phyloP scores from a whole-genome alignment of 176 grass and related monocot genomes.

The bread wheat (Triticum aestivum) region IWGSC_CS_RefSeq_v2.1 NC_057809.1:16099381-16099880 shows the following conservation, averaged over 20 bases:
- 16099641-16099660: slow-evolving; percentile 58
- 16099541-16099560: slow-evolving; percentile 58
- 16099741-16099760: slow-evolving; percentile 46
- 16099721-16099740: slow-evolving; percentile 50
- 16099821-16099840: slow-evolving; percentile 31
- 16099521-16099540: slow-evolving; percentile 80
- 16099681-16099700: slow-evolving; percentile 58
- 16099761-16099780: slow-evolving; percentile 32
- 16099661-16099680: slow-evolving; percentile 38
- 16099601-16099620: slow-evolving; percentile 73
- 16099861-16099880: slow-evolving; percentile 41
- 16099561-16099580: slow-evolving; percentile 42
- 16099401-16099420: slow-evolving; percentile 79
- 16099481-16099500: slow-evolving; percentile 61
- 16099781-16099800: slow-evolving; percentile 39
- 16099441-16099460: slow-evolving; percentile 68
- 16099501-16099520: slow-evolving; percentile 77
- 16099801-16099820: slow-evolving; percentile 54
- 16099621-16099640: slow-evolving; percentile 66
- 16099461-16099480: slow-evolving; percentile 78
- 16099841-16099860: background rate
- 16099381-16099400: slow-evolving; percentile 38
- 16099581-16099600: slow-evolving; percentile 59
- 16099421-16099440: slow-evolving; percentile 61
- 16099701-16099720: slow-evolving; percentile 71